These are phyloP conservation scores for Castanospermum australe DNA, from an alignment of 306 rosid species.

Conservation along the genomic window DNA sequence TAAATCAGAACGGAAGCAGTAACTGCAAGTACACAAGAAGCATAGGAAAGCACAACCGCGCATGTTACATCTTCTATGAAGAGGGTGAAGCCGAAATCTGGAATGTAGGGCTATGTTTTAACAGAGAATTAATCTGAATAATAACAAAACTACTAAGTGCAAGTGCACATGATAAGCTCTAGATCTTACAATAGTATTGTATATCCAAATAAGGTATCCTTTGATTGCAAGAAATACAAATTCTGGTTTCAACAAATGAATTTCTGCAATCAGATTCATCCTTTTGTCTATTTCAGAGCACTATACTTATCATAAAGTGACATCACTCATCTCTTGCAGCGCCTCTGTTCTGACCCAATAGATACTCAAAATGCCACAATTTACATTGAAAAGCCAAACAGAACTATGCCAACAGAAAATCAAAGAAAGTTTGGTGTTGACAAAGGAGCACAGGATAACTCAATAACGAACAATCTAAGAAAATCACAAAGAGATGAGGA, in stretches of 20 bases:
- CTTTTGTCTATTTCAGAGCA: conserved; percentile 1
- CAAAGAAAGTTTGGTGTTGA: neutral
- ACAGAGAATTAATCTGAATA: conserved; percentile 14
- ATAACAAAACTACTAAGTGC: neutral
- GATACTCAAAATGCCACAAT: conserved; percentile 20
- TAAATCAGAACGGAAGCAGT: neutral
- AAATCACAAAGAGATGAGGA: neutral
- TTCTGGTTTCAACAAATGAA: neutral
- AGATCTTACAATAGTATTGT: neutral
- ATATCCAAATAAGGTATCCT: neutral
- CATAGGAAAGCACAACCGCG: neutral
- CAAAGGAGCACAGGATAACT: conserved; percentile 9
- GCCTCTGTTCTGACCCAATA: conserved; percentile 13
- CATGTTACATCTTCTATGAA: conserved; percentile 1
- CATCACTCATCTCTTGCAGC: conserved; percentile 8
- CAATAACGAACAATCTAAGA: conserved; percentile 8
- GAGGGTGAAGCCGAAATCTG: conserved; percentile 13
- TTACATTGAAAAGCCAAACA: conserved; percentile 1
- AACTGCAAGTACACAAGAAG: conserved; percentile 3
- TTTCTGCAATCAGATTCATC: neutral
- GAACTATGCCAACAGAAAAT: neutral
- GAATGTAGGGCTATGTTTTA: neutral
- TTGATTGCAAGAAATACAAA: neutral
- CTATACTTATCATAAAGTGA: neutral
- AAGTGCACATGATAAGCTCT: neutral